Percentiles rank a stretch among this genome's conserved stretches.
Conservation (phyloP, 2,329 filamentous ascomycete species). For the Byssoonygena ceratinophila region DNA sequence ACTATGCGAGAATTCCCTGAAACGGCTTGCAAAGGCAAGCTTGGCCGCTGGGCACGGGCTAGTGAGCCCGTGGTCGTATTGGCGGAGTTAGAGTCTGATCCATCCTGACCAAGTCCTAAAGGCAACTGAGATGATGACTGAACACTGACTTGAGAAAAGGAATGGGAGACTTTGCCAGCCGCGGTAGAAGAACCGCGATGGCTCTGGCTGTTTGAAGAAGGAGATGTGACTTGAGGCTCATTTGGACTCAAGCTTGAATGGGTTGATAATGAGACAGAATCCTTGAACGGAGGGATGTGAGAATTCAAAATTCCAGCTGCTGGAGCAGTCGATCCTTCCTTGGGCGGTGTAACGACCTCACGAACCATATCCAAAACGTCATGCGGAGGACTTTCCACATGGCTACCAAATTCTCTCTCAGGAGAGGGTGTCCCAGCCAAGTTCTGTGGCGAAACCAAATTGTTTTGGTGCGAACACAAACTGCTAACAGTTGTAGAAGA, state of each 20-base stretch:
- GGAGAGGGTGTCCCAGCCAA: not conserved
- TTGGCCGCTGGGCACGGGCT: not conserved
- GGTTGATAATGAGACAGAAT: not conserved
- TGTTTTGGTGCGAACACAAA: not conserved
- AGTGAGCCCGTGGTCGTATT: not conserved
- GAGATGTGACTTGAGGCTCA: not conserved
- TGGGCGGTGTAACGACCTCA: not conserved
- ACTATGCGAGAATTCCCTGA: not conserved
- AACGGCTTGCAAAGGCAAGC: not conserved
- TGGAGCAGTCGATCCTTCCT: not conserved
- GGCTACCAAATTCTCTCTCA: not conserved
- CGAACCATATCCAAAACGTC: not conserved
- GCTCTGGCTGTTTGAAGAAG: not conserved
- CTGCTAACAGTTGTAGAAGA: constrained; percentile 1
- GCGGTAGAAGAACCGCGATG: not conserved
- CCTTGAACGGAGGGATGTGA: not conserved
- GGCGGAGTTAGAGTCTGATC: not conserved
- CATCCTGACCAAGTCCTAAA: not conserved
- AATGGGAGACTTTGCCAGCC: not conserved
- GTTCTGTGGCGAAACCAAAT: not conserved
- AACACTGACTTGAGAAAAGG: not conserved
- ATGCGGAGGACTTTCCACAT: not conserved
- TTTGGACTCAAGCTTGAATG: not conserved
- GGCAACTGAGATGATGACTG: not conserved
- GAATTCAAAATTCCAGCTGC: not conserved